phyloP scores from a whole-genome alignment of 305 asterid species.

The Galium porrigens region DNA sequence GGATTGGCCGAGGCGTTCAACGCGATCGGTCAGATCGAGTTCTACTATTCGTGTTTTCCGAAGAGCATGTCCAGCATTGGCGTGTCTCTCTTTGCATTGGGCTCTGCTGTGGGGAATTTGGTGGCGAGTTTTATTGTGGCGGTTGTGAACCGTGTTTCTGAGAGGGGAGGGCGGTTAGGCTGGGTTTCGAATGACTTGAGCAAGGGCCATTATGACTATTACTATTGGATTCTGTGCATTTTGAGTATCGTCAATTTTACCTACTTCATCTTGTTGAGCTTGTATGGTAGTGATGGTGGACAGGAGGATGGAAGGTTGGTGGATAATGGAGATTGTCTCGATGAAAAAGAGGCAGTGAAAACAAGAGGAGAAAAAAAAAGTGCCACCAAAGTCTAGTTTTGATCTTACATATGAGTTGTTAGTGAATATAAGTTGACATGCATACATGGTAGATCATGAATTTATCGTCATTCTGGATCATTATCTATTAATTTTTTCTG shows the following conservation, averaged over 20 bases:
- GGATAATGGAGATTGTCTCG: conserved; percentile 7
- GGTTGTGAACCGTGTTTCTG: conserved; percentile 23
- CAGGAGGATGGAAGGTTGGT: conserved; percentile 16
- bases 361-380: neutral
- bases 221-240: conserved; percentile 43
- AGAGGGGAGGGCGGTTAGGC: conserved; percentile 30
- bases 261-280: conserved; percentile 29
- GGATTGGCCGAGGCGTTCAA: conserved; percentile 60
- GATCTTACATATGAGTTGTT: neutral
- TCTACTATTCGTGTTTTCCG: conserved; percentile 46
- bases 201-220: conserved; percentile 59
- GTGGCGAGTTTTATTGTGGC: conserved; percentile 35
- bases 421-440: too few species aligned
- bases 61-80: conserved; percentile 60
- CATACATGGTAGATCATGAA: too few species aligned
- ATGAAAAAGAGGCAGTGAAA: conserved; percentile 10
- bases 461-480: too few species aligned
- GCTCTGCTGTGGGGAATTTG: conserved; percentile 41
- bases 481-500: too few species aligned
- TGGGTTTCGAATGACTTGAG: conserved; percentile 56
- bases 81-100: conserved; percentile 37
- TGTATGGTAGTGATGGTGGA: conserved; percentile 22
- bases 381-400: neutral
- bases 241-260: conserved; percentile 33
- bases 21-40: conserved; percentile 52